Conservation (phyloP, 352 stramenopile species). For the Globisporangium uncinulatum region DNA sequence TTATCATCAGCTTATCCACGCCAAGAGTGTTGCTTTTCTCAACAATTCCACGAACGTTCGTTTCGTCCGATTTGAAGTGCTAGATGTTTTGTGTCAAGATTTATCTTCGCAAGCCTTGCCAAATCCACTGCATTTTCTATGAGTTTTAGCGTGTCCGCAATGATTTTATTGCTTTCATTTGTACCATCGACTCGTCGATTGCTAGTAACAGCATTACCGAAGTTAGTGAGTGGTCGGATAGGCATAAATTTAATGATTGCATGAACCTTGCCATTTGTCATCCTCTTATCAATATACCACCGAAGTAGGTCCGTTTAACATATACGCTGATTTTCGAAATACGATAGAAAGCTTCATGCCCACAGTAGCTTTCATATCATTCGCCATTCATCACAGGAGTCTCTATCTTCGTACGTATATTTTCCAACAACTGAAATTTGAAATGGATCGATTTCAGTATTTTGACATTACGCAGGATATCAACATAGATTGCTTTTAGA, state of each 20-base stretch:
- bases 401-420: conserved; percentile 23
- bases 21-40: too few relatives aligned
- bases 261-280: conserved; percentile 14
- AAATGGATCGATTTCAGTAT: conserved; percentile 17
- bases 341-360: conserved; percentile 23
- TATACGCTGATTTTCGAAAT: conserved; percentile 29
- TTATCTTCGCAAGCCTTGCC: too few relatives aligned
- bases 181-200: conserved; percentile 16
- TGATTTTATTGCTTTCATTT: too few relatives aligned
- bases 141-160: too few relatives aligned
- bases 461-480: conserved; percentile 39
- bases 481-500: conserved; percentile 24
- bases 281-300: conserved; percentile 30
- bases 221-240: conserved; percentile 14
- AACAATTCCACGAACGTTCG: too few relatives aligned
- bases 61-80: too few relatives aligned
- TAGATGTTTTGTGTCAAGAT: too few relatives aligned
- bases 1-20: too few relatives aligned
- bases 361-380: conserved; percentile 4
- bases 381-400: not conserved
- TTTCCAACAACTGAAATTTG: conserved; percentile 17
- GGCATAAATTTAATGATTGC: conserved; percentile 21
- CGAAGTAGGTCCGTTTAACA: conserved; percentile 30
- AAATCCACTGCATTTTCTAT: too few relatives aligned
- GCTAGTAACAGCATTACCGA: conserved; percentile 13